phyloP scores from a whole-genome alignment of 2,329 filamentous ascomycete species.

The Nothophaeocryptopus gaeumannii region DNA sequence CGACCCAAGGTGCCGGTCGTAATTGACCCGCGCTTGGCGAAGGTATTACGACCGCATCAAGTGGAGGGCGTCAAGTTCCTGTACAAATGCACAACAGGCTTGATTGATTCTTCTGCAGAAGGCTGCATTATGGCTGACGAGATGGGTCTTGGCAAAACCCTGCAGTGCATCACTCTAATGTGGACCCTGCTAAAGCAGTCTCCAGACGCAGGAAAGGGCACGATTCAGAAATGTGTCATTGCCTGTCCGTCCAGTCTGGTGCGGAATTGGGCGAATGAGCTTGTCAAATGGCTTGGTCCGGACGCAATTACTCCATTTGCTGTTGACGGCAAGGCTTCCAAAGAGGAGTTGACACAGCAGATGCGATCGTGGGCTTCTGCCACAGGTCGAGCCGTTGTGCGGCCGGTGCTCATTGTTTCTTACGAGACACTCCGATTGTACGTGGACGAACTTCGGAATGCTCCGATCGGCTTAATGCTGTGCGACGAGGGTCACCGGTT shows the following conservation, averaged over 20 bases:
- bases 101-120: conserved; percentile 89
- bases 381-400: conserved; percentile 80
- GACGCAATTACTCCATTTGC: conserved; percentile 91
- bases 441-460: conserved; percentile 82
- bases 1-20: conserved; percentile 92
- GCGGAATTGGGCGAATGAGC: conserved; percentile 95
- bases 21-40: conserved; percentile 84
- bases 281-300: conserved; percentile 92
- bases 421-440: conserved; percentile 94
- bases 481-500: conserved; percentile 96
- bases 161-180: conserved; percentile 94
- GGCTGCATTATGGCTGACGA: conserved; percentile 99
- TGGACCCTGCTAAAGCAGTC: conserved; percentile 97
- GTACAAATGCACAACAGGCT: conserved; percentile 90
- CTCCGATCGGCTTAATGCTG: conserved; percentile 85
- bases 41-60: conserved; percentile 92
- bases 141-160: conserved; percentile 95
- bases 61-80: conserved; percentile 98
- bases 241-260: conserved; percentile 95
- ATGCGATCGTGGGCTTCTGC: conserved; percentile 93
- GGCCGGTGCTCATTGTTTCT: conserved; percentile 94
- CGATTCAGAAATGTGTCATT: conserved; percentile 95
- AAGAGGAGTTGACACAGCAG: conserved; percentile 86
- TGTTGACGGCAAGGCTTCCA: conserved; percentile 92
- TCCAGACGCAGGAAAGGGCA: conserved; percentile 86